These are phyloP conservation scores for Fusarium sp. DNA, from an alignment of 2,329 filamentous ascomycete genomes.

Conservation along the genomic window DNA sequence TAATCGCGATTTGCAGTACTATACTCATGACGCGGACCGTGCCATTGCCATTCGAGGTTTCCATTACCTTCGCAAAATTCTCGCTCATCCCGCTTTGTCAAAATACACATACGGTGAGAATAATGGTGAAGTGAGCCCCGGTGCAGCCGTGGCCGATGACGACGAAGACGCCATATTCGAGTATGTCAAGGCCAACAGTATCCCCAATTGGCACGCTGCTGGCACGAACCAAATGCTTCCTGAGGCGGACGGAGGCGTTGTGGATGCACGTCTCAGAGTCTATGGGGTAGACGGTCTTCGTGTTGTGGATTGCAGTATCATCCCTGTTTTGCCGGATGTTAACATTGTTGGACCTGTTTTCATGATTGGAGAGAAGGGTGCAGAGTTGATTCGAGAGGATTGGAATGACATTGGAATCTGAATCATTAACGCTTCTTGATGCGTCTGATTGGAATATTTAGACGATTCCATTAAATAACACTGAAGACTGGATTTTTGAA, in stretches of 20 bases:
- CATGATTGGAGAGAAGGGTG: slow-evolving; percentile 68
- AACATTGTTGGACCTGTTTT: slow-evolving; percentile 73
- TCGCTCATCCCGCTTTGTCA: slow-evolving; percentile 13
- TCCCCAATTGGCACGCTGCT: slow-evolving; percentile 25
- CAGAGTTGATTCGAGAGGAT: slow-evolving; percentile 11
- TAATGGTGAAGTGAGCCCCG: slow-evolving; percentile 17
- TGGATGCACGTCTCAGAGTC: slow-evolving; percentile 28
- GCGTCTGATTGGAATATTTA: too few relatives aligned
- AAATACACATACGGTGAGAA: slow-evolving; percentile 1
- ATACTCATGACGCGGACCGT: slow-evolving; percentile 11
- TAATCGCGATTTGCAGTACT: not conserved
- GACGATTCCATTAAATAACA: too few relatives aligned
- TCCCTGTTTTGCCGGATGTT: slow-evolving; percentile 68
- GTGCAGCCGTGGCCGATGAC: not conserved
- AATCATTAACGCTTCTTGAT: not conserved
- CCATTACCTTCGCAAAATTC: slow-evolving; percentile 21
- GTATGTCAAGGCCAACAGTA: slow-evolving; percentile 11
- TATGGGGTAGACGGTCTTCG: slow-evolving; percentile 36
- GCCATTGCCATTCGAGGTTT: slow-evolving; percentile 15
- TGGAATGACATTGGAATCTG: not conserved
- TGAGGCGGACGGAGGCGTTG: slow-evolving; percentile 38
- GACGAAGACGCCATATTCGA: slow-evolving; percentile 19
- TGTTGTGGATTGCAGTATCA: slow-evolving; percentile 45
- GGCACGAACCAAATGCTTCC: slow-evolving; percentile 26
- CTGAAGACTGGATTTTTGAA: too few relatives aligned